Evolutionary conservation across 2,329 filamentous ascomycete species (phyloP), one percentile per base, ranked within the genome.

Genomic region (Myriosclerotinia curreyana): DNA sequence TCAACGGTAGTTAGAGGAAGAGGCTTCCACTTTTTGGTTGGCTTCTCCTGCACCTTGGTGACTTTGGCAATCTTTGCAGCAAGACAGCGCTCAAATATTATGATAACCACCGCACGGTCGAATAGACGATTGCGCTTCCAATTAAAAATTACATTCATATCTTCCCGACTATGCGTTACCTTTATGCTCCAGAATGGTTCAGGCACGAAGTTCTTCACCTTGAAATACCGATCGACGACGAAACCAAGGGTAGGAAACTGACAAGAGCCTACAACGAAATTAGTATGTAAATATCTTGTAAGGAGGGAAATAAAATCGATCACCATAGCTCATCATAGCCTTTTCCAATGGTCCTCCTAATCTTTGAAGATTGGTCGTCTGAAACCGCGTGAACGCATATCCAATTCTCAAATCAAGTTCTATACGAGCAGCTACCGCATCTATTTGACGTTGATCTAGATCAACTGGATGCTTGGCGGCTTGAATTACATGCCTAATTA

Each of bases 221-320:
- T 87, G 71, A 96, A 91, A 75, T 98, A 99, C 55, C 94, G 86
- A 76, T 99, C 95, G 8, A 99, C 95, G 1, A 99, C 94, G 69
- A 99, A 99, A 0, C 95, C 95, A 6, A 99, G 81, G 0, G 95
- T 98, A 1, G 95, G 95, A 72, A 99, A 99, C 75, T 99, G 95
- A 70, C 95, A 99, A 5, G 93, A 96, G 17, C 85, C 91, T 72
- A n/a, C 48, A 22, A 28, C 49, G 71, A 44, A 60, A 69, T 64
- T 38, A 65, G 48, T 53, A 59, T 53, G 51, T 11, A 20, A 50
- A 34, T n/a, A 9, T 14, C 25, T 40, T 9, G 8, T 53, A 15
- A 34, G 3, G 3, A 44, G 17, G 31, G 9, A 12, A 22, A 36
- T 31, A n/a, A 15, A 66, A 38, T 60, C 54, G 42, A 78, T 68